Base-by-base conservation (phyloP, 2,329 filamentous ascomycete genomes). In the Fusarium pseudocircinatum region DNA sequence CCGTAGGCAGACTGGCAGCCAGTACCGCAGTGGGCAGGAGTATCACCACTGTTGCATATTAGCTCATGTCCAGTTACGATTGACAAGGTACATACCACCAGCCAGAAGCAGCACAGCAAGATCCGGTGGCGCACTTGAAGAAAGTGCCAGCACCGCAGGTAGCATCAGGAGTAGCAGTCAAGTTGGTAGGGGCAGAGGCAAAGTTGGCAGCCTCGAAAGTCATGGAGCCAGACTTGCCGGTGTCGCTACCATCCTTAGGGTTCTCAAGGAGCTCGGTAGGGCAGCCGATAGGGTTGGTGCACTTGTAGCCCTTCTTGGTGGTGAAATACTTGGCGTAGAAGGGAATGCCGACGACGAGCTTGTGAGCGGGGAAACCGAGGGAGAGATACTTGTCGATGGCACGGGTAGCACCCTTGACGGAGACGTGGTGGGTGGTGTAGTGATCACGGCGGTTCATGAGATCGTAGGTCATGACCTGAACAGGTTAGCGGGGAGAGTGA, bases 371-470 rank as follows among this genome's bases (percentile, higher is more conserved):
- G 4, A 89, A 86, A 6, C 91, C 91, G 30, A 87, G 86, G 6
- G 83, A 81, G 22, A 91, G 79, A 78, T 93, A 94, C 42, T 85
- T 85, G 58, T 90, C 83, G 77, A 94, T 80, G 1, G 87, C 83
- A 9, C 86, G 82, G 4, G 88, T 77, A 14, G 90, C 90, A 18
- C 84, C 85, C 56, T 83, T 75, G 30, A 93, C 82, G 11, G 90
- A 89, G 15, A 87, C 88, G 75, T 93, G 91, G 78, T 94, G 92
- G 34, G 85, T 86, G 5, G 92, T 94, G 26, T 85, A 80, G 56
- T 83, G 88, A 79, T 93, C 90, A n/a, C 92, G 88, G 16, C 92
- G 90, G 82, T 93, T 93, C 87, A 92, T 91, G 53, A 94, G 79
- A 77, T 94, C 92, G 79, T 94, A 94, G 14, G 88, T 86, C 91